Conservation (phyloP, 2,329 filamentous ascomycete species). For the Westerdykella aurantiaca region DNA sequence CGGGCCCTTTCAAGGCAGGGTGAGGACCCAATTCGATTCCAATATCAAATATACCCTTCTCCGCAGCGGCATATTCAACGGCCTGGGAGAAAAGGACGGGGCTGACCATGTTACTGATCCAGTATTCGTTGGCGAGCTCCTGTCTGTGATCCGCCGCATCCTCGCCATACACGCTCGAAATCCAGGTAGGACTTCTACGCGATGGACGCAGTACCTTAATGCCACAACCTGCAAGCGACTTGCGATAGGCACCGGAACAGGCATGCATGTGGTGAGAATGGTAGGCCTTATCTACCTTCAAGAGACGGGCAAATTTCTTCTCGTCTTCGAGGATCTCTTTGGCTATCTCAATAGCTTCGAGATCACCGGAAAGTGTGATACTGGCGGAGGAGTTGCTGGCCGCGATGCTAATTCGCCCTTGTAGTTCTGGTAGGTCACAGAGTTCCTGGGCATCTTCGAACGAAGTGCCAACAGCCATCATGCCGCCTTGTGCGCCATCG, state of each 20-base stretch:
- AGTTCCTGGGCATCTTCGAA: slow-evolving; percentile 6
- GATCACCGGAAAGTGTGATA: slow-evolving; percentile 15
- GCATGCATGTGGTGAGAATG: slow-evolving; percentile 14
- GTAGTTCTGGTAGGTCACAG: slow-evolving; percentile 3
- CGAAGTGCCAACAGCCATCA: slow-evolving; percentile 26
- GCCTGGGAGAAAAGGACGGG: slow-evolving; percentile 44
- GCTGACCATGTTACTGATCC: slow-evolving; percentile 42
- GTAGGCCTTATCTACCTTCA: slow-evolving; percentile 13
- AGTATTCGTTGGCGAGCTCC: slow-evolving; percentile 34
- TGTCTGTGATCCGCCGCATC: not conserved
- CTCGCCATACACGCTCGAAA: slow-evolving; percentile 5
- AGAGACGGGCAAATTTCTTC: slow-evolving; percentile 6
- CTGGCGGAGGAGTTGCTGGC: slow-evolving; percentile 16
- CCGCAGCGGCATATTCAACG: slow-evolving; percentile 10
- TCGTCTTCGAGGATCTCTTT: slow-evolving; percentile 4
- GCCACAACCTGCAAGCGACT: not conserved
- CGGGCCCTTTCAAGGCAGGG: slow-evolving; percentile 39
- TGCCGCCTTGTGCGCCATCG: slow-evolving; percentile 19
- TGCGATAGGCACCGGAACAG: slow-evolving; percentile 7
- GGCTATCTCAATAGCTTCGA: slow-evolving; percentile 6
- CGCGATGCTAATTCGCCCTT: slow-evolving; percentile 16
- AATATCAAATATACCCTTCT: slow-evolving; percentile 7
- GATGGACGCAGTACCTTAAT: not conserved
- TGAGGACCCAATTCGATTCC: slow-evolving; percentile 39
- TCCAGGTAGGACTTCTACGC: slow-evolving; percentile 1